Evolutionary conservation across 2,329 filamentous ascomycete species (phyloP).

Genomic region (Rachicladosporium sp.): DNA sequence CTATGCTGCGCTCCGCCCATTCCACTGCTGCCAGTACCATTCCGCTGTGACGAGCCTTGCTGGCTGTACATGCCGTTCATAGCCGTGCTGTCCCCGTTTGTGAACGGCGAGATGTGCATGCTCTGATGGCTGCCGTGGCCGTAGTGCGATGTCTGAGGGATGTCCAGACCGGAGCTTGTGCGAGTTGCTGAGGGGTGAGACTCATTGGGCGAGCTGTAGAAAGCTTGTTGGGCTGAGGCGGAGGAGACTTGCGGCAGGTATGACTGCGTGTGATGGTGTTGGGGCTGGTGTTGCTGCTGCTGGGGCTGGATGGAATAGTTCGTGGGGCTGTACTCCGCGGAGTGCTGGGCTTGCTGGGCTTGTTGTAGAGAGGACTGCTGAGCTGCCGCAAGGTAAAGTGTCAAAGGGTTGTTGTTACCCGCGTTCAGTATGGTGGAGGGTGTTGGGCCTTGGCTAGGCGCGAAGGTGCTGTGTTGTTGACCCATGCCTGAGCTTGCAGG

Average conservation of each 20-base stretch:
- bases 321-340: slow-evolving; percentile 17
- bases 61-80: slow-evolving; percentile 1
- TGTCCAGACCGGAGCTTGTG: slow-evolving; percentile 17
- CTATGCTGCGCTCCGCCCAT: slow-evolving; percentile 36
- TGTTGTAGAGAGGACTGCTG: slow-evolving; percentile 42
- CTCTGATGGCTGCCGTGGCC: slow-evolving; percentile 42
- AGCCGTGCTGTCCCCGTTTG: slow-evolving; percentile 30
- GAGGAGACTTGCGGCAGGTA: slow-evolving; percentile 12
- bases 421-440: slow-evolving; percentile 67
- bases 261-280: slow-evolving; percentile 16
- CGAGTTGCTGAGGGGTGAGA: slow-evolving; percentile 29
- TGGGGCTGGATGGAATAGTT: slow-evolving; percentile 27
- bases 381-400: slow-evolving; percentile 60
- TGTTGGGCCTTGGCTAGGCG: slow-evolving; percentile 49
- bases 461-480: slow-evolving; percentile 44
- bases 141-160: slow-evolving; percentile 29
- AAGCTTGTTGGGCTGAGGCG: slow-evolving; percentile 50
- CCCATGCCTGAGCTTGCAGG: slow-evolving; percentile 44
- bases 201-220: slow-evolving; percentile 59
- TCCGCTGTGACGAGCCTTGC: too few species aligned
- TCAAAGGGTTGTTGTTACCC: slow-evolving; percentile 73
- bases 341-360: slow-evolving; percentile 53
- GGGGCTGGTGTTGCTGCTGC: slow-evolving; percentile 49
- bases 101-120: slow-evolving; percentile 28
- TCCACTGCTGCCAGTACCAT: too few species aligned